These are phyloP conservation scores for Trifolium repens DNA, from an alignment of 306 rosid species.

Conservation along the genomic window DNA sequence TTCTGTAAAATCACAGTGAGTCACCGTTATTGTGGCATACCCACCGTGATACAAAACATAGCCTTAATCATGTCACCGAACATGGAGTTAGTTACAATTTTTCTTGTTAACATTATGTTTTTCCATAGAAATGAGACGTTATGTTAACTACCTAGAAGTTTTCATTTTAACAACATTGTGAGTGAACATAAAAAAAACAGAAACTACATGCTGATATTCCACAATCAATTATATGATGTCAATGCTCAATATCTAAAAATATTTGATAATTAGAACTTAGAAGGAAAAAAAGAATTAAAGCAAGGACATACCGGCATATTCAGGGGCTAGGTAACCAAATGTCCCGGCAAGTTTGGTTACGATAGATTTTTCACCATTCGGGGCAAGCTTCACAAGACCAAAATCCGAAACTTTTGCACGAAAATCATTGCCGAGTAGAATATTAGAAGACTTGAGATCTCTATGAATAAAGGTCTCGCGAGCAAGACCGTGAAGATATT, in stretches of 20 bases:
- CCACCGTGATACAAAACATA: too few species aligned
- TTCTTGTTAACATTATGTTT: background rate
- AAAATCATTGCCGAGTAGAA: slow-evolving; percentile 69
- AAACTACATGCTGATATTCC: background rate
- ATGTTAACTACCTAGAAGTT: background rate
- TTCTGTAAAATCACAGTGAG: too few species aligned
- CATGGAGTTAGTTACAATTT: slow-evolving; percentile 1
- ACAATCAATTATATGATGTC: background rate
- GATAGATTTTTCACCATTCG: slow-evolving; percentile 68
- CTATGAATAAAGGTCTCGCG: slow-evolving; percentile 77
- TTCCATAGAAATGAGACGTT: background rate
- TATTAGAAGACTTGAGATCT: slow-evolving; percentile 87
- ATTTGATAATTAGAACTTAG: slow-evolving; percentile 25
- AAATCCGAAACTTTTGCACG: slow-evolving; percentile 86
- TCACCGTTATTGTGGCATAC: too few species aligned
- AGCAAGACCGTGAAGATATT: slow-evolving; percentile 77
- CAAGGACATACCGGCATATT: slow-evolving; percentile 69
- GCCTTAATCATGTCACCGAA: background rate
- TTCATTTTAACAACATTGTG: slow-evolving; percentile 9
- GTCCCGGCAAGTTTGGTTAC: slow-evolving; percentile 84
- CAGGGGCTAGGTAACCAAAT: slow-evolving; percentile 92
- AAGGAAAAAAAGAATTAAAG: slow-evolving; percentile 30
- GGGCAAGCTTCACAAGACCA: slow-evolving; percentile 86
- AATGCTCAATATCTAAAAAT: slow-evolving; percentile 29
- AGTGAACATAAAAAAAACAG: background rate